phyloP scores from a whole-genome alignment of 2,329 filamentous ascomycete genomes.

The Fusarium ambrosium region DNA sequence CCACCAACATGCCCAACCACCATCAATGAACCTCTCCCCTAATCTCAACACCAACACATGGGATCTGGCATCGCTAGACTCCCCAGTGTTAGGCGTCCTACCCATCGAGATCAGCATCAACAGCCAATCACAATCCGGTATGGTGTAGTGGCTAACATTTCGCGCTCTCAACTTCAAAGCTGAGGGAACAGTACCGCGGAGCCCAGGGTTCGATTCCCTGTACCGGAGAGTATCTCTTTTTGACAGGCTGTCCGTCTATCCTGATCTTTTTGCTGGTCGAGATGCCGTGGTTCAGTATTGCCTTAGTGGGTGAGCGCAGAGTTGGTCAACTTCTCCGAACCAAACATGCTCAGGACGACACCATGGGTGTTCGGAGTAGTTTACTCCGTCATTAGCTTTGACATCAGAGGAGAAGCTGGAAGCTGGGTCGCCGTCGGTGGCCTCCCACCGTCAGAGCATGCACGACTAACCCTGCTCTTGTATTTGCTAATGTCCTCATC shows the following conservation, averaged over 20 bases:
- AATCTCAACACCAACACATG: too few species aligned
- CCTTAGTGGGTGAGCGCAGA: background rate
- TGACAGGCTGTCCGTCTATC: background rate
- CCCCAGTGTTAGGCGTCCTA: too few species aligned
- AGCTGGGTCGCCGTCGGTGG: background rate
- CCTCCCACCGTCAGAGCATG: background rate
- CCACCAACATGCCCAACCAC: too few species aligned
- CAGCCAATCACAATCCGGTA: background rate
- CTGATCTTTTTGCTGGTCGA: background rate
- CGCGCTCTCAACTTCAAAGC: slow-evolving; percentile 45
- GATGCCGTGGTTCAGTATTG: background rate
- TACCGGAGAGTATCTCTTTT: slow-evolving; percentile 25
- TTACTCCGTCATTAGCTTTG: background rate
- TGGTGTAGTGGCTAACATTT: slow-evolving; percentile 48
- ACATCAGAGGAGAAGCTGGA: background rate
- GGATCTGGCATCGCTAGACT: too few species aligned
- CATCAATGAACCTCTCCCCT: too few species aligned
- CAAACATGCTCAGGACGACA: background rate
- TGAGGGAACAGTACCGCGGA: slow-evolving; percentile 8
- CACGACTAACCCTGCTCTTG: background rate
- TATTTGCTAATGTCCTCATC: background rate
- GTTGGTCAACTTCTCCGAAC: background rate
- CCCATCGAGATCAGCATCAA: too few species aligned
- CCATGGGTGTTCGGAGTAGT: background rate
- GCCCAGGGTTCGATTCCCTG: slow-evolving; percentile 39